phyloP scores from a whole-genome alignment of 495 filamentous ascomycete species.

The Hyphodiscus hymeniophilus region DNA sequence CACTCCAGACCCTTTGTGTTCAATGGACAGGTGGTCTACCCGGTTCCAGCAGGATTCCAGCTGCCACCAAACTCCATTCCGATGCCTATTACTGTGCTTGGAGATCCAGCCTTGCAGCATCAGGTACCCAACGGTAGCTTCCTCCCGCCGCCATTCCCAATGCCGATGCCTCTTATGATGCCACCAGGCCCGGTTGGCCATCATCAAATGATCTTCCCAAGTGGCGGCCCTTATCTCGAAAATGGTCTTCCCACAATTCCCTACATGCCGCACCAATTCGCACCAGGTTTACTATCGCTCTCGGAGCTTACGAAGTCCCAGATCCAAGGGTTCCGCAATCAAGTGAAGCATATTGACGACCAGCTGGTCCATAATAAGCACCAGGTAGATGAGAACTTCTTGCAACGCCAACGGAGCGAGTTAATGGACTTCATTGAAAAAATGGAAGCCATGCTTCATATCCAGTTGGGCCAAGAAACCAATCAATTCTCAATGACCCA shows the following conservation, averaged over 20 bases:
- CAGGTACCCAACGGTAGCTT: not conserved
- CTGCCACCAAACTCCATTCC: conserved; percentile 11
- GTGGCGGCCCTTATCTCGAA: not conserved
- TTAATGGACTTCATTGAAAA: conserved; percentile 11
- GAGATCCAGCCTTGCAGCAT: conserved; percentile 13
- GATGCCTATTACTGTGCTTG: conserved; percentile 11
- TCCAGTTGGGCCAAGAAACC: conserved; percentile 10
- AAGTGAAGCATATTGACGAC: conserved; percentile 36
- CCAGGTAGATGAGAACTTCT: conserved; percentile 36
- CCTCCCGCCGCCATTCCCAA: conserved; percentile 3
- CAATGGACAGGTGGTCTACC: conserved; percentile 42
- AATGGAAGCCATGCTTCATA: conserved; percentile 10
- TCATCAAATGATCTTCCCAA: conserved; percentile 6
- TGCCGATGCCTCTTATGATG: conserved; percentile 21
- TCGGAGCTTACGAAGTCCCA: conserved; percentile 14
- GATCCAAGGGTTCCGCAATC: conserved; percentile 18
- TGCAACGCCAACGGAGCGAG: conserved; percentile 6
- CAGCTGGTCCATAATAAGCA: conserved; percentile 40
- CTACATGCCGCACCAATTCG: conserved; percentile 1
- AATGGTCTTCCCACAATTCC: not conserved
- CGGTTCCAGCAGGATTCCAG: conserved; percentile 22
- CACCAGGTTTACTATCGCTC: not conserved
- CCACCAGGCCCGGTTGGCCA: conserved; percentile 8
- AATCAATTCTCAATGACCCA: not conserved
- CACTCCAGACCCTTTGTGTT: conserved; percentile 34